Percentiles rank a stretch among this genome's conserved stretches.
Evolutionary conservation across 805 yeast species (phyloP).

Genomic region (Torulaspora microellipsoides): DNA sequence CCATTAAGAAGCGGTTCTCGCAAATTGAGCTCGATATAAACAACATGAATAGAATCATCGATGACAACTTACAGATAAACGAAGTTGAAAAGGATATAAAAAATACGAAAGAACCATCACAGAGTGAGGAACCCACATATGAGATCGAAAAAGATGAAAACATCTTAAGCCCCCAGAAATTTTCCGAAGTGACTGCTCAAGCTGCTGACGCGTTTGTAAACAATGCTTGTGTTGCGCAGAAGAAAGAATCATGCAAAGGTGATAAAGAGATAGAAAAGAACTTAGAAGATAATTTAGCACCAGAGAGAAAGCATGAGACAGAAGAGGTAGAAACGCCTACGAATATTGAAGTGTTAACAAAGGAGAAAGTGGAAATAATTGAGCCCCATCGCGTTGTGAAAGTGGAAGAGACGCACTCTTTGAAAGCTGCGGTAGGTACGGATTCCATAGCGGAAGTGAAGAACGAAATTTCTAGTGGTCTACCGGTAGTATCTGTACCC

Average conservation of each 20-base stretch:
- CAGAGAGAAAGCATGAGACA: background rate
- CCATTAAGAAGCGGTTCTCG: conserved; percentile 32
- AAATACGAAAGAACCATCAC: background rate
- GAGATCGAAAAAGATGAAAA: background rate
- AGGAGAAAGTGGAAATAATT: no score
- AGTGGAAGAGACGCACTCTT: no score
- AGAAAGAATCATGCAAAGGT: background rate
- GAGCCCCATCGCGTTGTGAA: no score
- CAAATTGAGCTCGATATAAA: conserved; percentile 34
- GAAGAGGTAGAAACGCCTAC: background rate
- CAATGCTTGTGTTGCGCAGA: conserved; percentile 1
- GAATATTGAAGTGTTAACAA: background rate
- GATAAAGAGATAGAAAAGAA: background rate
- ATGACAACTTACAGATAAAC: conserved; percentile 29
- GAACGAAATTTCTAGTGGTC: no score
- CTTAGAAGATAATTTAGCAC: no score
- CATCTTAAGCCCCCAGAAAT: background rate
- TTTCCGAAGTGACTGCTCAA: conserved; percentile 9
- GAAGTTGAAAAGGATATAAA: conserved; percentile 1
- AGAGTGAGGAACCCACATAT: background rate
- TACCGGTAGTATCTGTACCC: no score
- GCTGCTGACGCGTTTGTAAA: conserved; percentile 9
- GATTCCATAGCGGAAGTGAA: no score
- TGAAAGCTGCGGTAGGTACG: no score
- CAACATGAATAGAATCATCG: conserved; percentile 35